These are phyloP conservation scores for Saussurea involucrata DNA, from an alignment of 129 eudicot genomes.

Conservation along the genomic window DNA sequence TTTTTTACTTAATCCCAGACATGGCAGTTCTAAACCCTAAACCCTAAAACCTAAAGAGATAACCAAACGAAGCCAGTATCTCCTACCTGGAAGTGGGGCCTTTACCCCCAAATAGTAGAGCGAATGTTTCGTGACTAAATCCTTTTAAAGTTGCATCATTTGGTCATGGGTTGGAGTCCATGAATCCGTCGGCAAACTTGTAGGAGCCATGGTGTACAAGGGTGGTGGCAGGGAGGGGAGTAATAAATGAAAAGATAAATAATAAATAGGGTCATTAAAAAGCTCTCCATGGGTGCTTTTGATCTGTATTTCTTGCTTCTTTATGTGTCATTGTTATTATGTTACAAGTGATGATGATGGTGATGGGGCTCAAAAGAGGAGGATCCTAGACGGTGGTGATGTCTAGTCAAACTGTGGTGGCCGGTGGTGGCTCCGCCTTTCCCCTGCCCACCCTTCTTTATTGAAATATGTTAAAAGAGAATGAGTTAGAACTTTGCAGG, in stretches of 20 bases:
- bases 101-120: not conserved
- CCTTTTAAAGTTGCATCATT: not conserved
- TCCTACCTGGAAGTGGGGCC: not conserved
- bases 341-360: not conserved
- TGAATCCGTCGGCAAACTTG: not conserved
- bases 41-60: too few species aligned
- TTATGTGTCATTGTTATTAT: constrained; percentile 8
- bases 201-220: too few species aligned
- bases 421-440: constrained; percentile 5
- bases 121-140: not conserved
- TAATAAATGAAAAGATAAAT: not conserved
- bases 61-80: not conserved
- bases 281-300: not conserved
- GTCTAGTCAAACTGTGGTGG: constrained; percentile 10
- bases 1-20: not conserved
- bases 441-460: not conserved
- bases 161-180: not conserved
- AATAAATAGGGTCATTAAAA: not conserved
- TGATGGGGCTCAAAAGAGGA: not conserved
- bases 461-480: constrained; percentile 6
- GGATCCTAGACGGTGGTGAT: constrained; percentile 12
- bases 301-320: constrained; percentile 1
- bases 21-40: not conserved
- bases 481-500: not conserved
- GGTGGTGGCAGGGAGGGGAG: not conserved